phyloP scores from a whole-genome alignment of 208 protist genomes.

The Polymyxa betae region DNA sequence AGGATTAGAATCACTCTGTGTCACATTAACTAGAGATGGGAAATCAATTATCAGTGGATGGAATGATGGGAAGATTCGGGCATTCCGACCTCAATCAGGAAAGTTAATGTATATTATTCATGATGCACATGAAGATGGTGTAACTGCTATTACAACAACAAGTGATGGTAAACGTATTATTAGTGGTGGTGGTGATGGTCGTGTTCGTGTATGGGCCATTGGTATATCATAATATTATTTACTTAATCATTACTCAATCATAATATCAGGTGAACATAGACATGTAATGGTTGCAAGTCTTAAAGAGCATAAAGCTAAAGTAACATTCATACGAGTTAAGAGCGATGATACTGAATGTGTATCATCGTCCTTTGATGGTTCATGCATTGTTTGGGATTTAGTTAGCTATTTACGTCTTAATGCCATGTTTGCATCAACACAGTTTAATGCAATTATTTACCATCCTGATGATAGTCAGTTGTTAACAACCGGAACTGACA shows the following conservation, averaged over 20 bases:
- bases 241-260: neutral
- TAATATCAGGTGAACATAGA: constrained; percentile 43
- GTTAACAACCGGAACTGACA: constrained; percentile 88
- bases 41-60: constrained; percentile 87
- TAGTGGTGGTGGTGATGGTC: constrained; percentile 86
- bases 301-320: constrained; percentile 90
- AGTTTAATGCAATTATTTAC: constrained; percentile 86
- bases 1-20: constrained; percentile 84
- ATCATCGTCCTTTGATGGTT: constrained; percentile 87
- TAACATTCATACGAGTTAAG: constrained; percentile 79
- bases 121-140: constrained; percentile 89
- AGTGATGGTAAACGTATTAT: constrained; percentile 78
- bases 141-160: constrained; percentile 85
- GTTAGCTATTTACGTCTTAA: constrained; percentile 83
- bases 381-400: constrained; percentile 91
- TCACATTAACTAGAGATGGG: constrained; percentile 86
- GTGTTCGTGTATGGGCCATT: constrained; percentile 84
- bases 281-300: constrained; percentile 83
- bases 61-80: constrained; percentile 89
- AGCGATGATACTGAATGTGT: constrained; percentile 85
- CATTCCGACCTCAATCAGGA: constrained; percentile 87
- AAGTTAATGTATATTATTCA: constrained; percentile 89
- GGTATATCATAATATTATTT: neutral
- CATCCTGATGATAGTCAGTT: constrained; percentile 88
- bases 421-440: constrained; percentile 90